Percentiles rank a stretch among this genome's conserved stretches.
Evolutionary conservation across 179 eudicot species (phyloP).

Genomic region (Silene noctiflora): DNA sequence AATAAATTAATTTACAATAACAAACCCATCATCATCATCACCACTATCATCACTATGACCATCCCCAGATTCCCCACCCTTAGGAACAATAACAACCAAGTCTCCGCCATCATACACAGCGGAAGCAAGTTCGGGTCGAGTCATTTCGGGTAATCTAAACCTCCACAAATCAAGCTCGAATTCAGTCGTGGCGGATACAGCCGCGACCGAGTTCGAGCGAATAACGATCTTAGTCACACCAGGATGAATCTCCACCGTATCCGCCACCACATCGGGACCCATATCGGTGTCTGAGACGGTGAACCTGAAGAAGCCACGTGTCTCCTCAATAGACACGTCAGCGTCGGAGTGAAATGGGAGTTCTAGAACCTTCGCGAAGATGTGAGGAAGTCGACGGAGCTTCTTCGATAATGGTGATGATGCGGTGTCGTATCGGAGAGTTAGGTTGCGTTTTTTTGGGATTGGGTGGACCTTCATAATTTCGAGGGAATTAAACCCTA

Average conservation of each 20-base stretch:
- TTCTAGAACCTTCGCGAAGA: constrained; percentile 80
- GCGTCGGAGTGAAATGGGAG: constrained; percentile 78
- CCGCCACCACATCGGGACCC: constrained; percentile 47
- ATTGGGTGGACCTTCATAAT: constrained; percentile 78
- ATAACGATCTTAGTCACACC: constrained; percentile 79
- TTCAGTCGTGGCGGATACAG: constrained; percentile 27
- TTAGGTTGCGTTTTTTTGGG: constrained; percentile 52
- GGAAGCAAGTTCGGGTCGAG: constrained; percentile 64
- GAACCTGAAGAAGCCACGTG: constrained; percentile 47
- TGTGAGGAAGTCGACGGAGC: constrained; percentile 83
- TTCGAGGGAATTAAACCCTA: constrained; percentile 20
- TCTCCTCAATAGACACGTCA: constrained; percentile 62
- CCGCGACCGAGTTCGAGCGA: constrained; percentile 28
- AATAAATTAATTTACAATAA: constrained; percentile 64
- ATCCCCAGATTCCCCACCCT: constrained; percentile 44
- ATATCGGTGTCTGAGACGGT: constrained; percentile 50
- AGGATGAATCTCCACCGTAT: constrained; percentile 64
- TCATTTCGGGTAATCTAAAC: constrained; percentile 62
- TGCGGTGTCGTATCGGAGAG: constrained; percentile 48
- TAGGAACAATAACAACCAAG: constrained; percentile 78
- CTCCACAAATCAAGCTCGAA: constrained; percentile 80
- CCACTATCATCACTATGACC: constrained; percentile 20
- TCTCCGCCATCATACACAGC: constrained; percentile 62
- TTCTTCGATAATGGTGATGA: constrained; percentile 45
- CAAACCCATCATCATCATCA: constrained; percentile 39